Conservation (phyloP, 805 yeast species). For the Zygoascus bituminiphila region DNA sequence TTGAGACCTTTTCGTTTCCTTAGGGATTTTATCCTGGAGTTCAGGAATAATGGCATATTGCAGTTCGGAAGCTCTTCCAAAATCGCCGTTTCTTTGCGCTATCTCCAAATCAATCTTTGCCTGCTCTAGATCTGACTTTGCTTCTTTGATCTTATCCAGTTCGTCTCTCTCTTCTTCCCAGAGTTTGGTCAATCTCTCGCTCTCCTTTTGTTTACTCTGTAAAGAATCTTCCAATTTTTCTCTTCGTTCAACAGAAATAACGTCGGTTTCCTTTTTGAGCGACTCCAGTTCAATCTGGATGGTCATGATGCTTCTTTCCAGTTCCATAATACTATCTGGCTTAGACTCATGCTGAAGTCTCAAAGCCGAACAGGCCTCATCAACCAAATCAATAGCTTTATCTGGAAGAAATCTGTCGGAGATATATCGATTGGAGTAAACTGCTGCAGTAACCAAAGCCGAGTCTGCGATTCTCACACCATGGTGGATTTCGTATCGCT, state of each 20-base stretch:
- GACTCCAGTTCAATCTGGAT: conserved; percentile 93
- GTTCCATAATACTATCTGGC: conserved; percentile 85
- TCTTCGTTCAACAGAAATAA: conserved; percentile 69
- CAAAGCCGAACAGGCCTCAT: conserved; percentile 93
- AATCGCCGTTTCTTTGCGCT: conserved; percentile 76
- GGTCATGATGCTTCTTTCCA: conserved; percentile 86
- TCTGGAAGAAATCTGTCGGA: conserved; percentile 90
- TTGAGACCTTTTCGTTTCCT: conserved; percentile 42
- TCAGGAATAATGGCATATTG: conserved; percentile 84
- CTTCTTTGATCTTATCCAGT: conserved; percentile 67
- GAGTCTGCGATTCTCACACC: conserved; percentile 92
- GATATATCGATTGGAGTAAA: conserved; percentile 80
- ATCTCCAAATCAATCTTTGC: conserved; percentile 78
- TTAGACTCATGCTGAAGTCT: conserved; percentile 94
- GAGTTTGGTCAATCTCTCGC: conserved; percentile 60
- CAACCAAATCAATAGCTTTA: conserved; percentile 93
- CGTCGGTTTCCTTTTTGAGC: conserved; percentile 84
- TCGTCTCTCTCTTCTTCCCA: conserved; percentile 82
- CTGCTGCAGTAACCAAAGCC: conserved; percentile 90
- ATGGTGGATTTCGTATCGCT: conserved; percentile 91
- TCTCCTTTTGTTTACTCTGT: conserved; percentile 52
- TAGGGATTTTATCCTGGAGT: conserved; percentile 53
- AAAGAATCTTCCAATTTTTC: conserved; percentile 65
- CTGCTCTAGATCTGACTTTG: conserved; percentile 75
- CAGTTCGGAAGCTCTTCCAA: conserved; percentile 79